These are phyloP conservation scores for Tetrapisispora taiwanensis DNA, from an alignment of 805 yeast species.

Conservation along the genomic window DNA sequence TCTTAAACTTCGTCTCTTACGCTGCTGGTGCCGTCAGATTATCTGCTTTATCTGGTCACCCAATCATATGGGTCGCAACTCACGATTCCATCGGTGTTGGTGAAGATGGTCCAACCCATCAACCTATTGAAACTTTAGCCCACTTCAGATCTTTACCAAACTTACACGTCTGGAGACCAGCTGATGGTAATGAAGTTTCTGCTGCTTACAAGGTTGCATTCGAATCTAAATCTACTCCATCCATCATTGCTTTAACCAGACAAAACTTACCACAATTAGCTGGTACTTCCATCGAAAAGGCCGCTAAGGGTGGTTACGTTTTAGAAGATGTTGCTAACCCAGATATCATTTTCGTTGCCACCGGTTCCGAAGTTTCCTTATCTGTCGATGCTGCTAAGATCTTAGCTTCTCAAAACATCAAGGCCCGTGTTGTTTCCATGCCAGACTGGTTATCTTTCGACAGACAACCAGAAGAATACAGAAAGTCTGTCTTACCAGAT, in stretches of 20 bases:
- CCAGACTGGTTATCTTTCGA: constrained; percentile 91
- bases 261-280: constrained; percentile 87
- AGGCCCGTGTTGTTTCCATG: constrained; percentile 76
- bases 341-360: constrained; percentile 68
- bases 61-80: constrained; percentile 79
- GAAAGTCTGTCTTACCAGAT: constrained; percentile 81
- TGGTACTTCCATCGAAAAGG: constrained; percentile 86
- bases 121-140: constrained; percentile 82
- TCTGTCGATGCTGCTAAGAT: constrained; percentile 74
- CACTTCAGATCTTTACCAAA: constrained; percentile 81
- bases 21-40: constrained; percentile 84
- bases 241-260: constrained; percentile 70
- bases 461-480: constrained; percentile 68
- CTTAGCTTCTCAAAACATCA: constrained; percentile 44
- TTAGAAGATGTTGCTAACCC: constrained; percentile 47
- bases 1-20: constrained; percentile 83
- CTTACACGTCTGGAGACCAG: constrained; percentile 83
- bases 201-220: constrained; percentile 70
- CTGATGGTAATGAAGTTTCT: constrained; percentile 82
- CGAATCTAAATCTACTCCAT: constrained; percentile 54
- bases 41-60: constrained; percentile 74
- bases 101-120: constrained; percentile 92
- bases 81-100: constrained; percentile 87
- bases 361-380: constrained; percentile 86
- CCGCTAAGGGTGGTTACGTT: constrained; percentile 90